These are phyloP conservation scores for Vanderwaltozyma polyspora DNA, from an alignment of 805 yeast genomes.

Conservation along the genomic window DNA sequence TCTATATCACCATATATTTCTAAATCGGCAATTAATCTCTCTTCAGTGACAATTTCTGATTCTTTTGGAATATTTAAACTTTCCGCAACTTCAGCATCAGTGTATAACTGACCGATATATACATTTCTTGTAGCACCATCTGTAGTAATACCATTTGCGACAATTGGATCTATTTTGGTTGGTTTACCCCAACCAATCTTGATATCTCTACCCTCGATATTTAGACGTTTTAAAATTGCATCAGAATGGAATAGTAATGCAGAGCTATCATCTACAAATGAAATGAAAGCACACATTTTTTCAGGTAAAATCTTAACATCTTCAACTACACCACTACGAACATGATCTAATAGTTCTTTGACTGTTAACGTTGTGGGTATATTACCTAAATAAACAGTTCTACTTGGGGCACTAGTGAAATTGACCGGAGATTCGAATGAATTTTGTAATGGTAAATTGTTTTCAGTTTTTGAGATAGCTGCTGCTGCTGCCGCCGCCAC, in stretches of 20 bases:
- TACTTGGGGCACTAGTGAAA: conserved; percentile 46
- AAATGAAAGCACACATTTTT: conserved; percentile 80
- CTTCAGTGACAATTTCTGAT: conserved; percentile 35
- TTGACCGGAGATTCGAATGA: conserved; percentile 7
- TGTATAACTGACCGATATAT: conserved; percentile 70
- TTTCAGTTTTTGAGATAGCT: conserved; percentile 15
- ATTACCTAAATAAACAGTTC: conserved; percentile 86
- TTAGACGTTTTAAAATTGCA: conserved; percentile 73
- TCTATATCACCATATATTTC: conserved; percentile 74
- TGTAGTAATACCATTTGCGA: conserved; percentile 62
- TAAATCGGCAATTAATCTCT: conserved; percentile 55
- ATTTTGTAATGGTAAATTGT: conserved; percentile 8
- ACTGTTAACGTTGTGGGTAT: conserved; percentile 73
- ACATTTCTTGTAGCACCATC: conserved; percentile 93
- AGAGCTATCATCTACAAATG: conserved; percentile 79
- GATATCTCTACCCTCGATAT: conserved; percentile 70
- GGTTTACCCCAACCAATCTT: conserved; percentile 92
- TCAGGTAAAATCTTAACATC: conserved; percentile 66
- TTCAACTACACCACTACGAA: conserved; percentile 83
- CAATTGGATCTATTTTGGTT: conserved; percentile 60
- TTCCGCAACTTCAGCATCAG: conserved; percentile 9
- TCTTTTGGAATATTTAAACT: not conserved
- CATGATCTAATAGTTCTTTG: conserved; percentile 77
- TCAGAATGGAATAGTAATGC: conserved; percentile 90
- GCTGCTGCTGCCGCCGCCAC: conserved; percentile 17